Conservation (phyloP, 495 filamentous ascomycete species). For the Daldinia vernicosa region DNA sequence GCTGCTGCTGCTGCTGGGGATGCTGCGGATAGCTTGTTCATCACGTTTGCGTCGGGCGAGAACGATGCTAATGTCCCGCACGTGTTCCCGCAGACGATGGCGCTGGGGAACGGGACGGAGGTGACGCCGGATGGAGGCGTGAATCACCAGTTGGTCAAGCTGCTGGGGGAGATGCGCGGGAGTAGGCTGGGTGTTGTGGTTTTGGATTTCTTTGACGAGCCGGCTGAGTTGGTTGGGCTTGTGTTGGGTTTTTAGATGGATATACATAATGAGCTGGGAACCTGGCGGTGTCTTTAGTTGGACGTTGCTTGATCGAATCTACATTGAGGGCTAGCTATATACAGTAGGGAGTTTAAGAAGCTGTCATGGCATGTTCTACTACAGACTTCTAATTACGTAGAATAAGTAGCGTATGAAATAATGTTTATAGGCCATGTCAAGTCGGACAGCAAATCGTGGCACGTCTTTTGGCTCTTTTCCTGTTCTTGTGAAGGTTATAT, state of each 20-base stretch:
- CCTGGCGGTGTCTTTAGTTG: not conserved
- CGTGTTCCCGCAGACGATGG: constrained; percentile 59
- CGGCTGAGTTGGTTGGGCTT: constrained; percentile 48
- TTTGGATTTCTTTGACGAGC: constrained; percentile 62
- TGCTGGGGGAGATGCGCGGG: constrained; percentile 74
- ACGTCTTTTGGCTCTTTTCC: no score
- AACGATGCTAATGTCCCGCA: constrained; percentile 54
- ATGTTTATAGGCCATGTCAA: no score
- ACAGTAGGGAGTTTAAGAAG: no score
- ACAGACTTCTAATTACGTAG: not conserved
- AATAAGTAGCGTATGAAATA: not conserved
- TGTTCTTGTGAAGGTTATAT: no score
- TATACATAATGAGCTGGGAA: no score
- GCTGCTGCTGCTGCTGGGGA: constrained; percentile 47
- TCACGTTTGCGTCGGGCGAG: constrained; percentile 59
- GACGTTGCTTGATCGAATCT: not conserved
- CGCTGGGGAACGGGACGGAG: constrained; percentile 54
- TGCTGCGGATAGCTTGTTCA: constrained; percentile 52
- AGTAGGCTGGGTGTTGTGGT: constrained; percentile 76
- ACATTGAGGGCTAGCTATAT: not conserved
- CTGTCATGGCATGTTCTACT: not conserved
- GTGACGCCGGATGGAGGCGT: constrained; percentile 53
- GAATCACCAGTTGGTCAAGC: constrained; percentile 76
- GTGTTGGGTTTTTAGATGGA: constrained; percentile 22
- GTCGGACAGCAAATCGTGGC: no score